Conservation (phyloP, 129 eudicot genomes). For the Ambrosia trifida region DNA sequence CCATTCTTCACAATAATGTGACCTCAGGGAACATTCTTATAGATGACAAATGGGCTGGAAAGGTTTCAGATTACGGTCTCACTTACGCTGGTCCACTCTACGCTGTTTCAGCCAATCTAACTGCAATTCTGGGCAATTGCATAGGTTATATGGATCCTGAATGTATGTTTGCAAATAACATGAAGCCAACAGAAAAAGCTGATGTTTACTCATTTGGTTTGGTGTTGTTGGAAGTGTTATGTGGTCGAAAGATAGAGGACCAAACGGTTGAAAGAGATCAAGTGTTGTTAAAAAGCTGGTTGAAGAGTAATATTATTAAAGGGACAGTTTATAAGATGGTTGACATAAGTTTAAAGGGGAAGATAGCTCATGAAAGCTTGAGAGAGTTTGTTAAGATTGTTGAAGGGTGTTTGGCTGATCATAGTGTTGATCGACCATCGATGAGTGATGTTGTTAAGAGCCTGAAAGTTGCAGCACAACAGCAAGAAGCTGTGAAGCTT, state of each 20-base stretch:
- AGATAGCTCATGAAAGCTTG: constrained; percentile 34
- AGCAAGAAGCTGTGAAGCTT: constrained; percentile 30
- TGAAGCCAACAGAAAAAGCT: constrained; percentile 30
- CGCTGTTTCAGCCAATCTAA: constrained; percentile 35
- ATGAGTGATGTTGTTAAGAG: constrained; percentile 35
- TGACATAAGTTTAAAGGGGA: constrained; percentile 33
- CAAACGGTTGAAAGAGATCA: constrained; percentile 40
- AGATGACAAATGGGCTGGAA: constrained; percentile 34
- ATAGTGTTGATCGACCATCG: constrained; percentile 32
- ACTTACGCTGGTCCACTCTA: constrained; percentile 27
- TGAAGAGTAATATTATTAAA: constrained; percentile 29
- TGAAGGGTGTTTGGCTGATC: constrained; percentile 37
- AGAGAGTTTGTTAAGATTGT: constrained; percentile 35
- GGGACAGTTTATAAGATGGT: constrained; percentile 26
- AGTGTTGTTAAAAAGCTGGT: constrained; percentile 41
- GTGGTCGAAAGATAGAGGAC: constrained; percentile 40
- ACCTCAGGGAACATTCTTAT: constrained; percentile 39
- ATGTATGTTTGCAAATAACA: constrained; percentile 32
- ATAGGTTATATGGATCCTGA: constrained; percentile 41
- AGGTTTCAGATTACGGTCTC: constrained; percentile 37
- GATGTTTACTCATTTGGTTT: constrained; percentile 39
- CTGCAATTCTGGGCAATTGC: constrained; percentile 32
- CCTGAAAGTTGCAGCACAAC: constrained; percentile 34
- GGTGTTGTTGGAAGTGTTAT: constrained; percentile 38
- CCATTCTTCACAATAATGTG: constrained; percentile 27